Evolutionary conservation across 129 eudicot species (phyloP).

Genomic region (Mikania micrantha): DNA sequence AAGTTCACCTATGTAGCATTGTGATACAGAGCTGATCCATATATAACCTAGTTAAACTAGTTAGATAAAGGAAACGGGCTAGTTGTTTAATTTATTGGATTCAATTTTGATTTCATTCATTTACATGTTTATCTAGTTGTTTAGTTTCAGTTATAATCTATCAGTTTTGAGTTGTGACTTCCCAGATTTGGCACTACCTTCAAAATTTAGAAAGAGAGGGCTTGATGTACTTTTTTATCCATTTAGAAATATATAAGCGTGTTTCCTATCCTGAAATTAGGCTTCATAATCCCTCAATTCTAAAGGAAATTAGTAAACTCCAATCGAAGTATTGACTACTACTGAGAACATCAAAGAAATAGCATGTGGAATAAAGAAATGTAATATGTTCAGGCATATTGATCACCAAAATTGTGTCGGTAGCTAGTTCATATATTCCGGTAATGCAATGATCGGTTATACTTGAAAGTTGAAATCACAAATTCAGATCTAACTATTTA

Average conservation of each 20-base stretch:
- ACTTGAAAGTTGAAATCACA: conserved; percentile 2
- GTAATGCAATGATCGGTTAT: not conserved
- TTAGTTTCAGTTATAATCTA: not conserved
- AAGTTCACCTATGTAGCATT: conserved; percentile 12
- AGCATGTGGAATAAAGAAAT: not conserved
- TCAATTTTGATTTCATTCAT: not conserved
- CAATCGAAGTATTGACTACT: not conserved
- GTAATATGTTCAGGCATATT: not conserved
- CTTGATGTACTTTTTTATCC: not conserved
- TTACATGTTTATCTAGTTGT: not conserved
- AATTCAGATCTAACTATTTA: not conserved
- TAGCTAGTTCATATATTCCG: not conserved
- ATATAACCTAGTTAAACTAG: not conserved
- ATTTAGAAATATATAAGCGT: not conserved
- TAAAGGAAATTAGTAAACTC: not conserved
- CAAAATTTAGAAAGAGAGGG: not conserved
- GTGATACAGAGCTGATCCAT: not conserved
- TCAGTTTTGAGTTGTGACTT: not conserved
- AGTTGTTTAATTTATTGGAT: too few relatives aligned
- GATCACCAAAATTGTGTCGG: not conserved
- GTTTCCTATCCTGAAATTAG: not conserved
- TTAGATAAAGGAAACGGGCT: too few relatives aligned
- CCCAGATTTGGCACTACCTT: too few relatives aligned
- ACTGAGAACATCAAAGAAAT: not conserved
- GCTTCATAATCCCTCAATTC: not conserved